Base-by-base conservation (phyloP, 139 green algal species). In the Coelastrella sp. region DNA sequence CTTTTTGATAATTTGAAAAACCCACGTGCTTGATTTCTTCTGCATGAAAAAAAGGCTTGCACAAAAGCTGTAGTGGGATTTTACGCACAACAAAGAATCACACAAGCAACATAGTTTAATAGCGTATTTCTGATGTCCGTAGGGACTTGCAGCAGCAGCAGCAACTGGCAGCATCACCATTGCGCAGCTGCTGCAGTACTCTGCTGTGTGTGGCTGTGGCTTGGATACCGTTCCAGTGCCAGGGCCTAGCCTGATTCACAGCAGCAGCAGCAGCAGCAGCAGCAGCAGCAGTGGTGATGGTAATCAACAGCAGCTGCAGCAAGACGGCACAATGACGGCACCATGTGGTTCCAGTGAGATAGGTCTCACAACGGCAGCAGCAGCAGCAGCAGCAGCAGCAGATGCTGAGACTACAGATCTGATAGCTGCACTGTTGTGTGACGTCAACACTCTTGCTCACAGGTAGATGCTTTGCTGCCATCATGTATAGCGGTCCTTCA, bases 171-270 rank as follows among this genome's bases (percentile, higher is more conserved):
- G 79, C 19, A 61, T 94, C 63, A 81, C 74, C 19, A 68, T 96
- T 20, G 24, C 61, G 7, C 86, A 87, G 66, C 83, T 96, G 59
- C 90, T 96, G 66, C 72, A 90, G 60, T 94, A 92, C 49, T 92
- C 85, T 5, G 88, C 93, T 7, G 93, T 95, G 10, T 96, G 94
- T 84, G 93, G 94, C n/a, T 88, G 82, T 56, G 94, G 94, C 7
- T 82, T 96, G 11, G 94, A 96, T 84, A 96, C 94, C 0, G 85
- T 96, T 1, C 94, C 94, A 0, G 89, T 96, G 57, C 86, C 92
- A 6, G 94, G 94, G 6, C 75, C 78, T 4, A 65, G n/a, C 22
- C 9, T 86, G 35, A 49, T 1, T 49, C 35, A 8, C n/a, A 74
- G 20, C 82, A 75, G 61, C 82, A 76, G 82, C 24, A 17, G 63